A percentile compares a stretch with the other conserved stretches of the same genome.
Evolutionary conservation across 1,284 basidiomycete species (phyloP).

Genomic region (Cryptococcus sp.): DNA sequence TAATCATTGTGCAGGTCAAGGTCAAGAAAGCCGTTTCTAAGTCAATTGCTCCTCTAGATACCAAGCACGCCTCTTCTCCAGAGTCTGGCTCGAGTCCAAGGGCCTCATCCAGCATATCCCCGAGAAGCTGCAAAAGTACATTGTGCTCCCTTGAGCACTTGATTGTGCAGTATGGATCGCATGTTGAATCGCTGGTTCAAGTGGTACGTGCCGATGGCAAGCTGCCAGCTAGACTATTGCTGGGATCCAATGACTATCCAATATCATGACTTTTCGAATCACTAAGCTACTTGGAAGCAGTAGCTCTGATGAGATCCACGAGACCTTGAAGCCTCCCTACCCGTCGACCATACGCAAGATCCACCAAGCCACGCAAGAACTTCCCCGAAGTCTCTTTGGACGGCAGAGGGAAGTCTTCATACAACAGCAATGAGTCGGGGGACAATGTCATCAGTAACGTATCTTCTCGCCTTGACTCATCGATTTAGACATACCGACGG

Average conservation of each 20-base stretch:
- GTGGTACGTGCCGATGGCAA: too few relatives aligned
- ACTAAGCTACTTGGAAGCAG: constrained; percentile 2
- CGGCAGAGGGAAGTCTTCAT: constrained; percentile 36
- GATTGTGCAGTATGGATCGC: not conserved
- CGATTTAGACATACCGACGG: constrained; percentile 26
- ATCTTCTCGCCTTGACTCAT: not conserved
- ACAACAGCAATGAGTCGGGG: not conserved
- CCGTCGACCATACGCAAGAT: constrained; percentile 69
- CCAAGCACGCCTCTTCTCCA: constrained; percentile 94
- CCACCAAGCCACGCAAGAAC: constrained; percentile 72
- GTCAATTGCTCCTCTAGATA: too few relatives aligned
- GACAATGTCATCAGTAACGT: not conserved
- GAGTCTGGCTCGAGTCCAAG: constrained; percentile 87
- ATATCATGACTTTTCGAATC: too few relatives aligned
- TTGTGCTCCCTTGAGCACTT: constrained; percentile 63
- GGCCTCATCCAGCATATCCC: constrained; percentile 79
- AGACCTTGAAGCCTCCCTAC: constrained; percentile 36
- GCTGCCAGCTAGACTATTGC: too few relatives aligned
- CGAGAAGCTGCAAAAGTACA: constrained; percentile 77
- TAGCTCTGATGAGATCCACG: constrained; percentile 28
- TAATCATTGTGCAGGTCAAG: not conserved
- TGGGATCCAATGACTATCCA: too few relatives aligned
- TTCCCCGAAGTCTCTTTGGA: constrained; percentile 60
- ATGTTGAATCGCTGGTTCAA: not conserved
- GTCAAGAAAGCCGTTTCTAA: not conserved